Evolutionary conservation across 1,139 yeast species (phyloP), one percentile per base, ranked within the genome.

Genomic region (Kodamaea suecica): DNA sequence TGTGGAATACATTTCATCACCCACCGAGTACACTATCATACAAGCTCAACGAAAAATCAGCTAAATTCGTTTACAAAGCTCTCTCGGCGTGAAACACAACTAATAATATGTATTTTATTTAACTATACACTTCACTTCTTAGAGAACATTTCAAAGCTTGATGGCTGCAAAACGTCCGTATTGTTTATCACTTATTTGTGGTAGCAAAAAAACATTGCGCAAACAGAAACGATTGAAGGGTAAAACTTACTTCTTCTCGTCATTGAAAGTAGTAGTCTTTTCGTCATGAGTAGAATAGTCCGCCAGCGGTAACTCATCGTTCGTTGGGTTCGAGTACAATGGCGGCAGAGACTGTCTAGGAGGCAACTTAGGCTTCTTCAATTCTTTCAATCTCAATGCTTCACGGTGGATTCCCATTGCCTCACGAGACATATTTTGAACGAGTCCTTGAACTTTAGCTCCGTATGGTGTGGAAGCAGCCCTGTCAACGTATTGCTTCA

Each of bases 331-430:
- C 4, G 20, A 9, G 21, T 27, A 27, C 21, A 27, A 27, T 4
- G 30, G 30, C n/a, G 30, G 30, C 30, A 27, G 30, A 9, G 30
- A 27, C 4, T 26, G 11, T 29, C 20, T 23, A 17, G 32, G 26
- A 29, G 25, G 32, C 15, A 23, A 29, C 10, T 17, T 17, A 3
- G 32, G 57, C 49, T 70, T 68, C 56, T 79, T 75, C 53, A 80
- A 54, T 33, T 75, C 80, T 16, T 83, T 83, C 52, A 84, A 67
- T 50, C 92, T 70, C 47, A 70, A 66, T 23, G 94, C 95, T 58
- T 84, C 92, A 38, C 66, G 70, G 57, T 84, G 90, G 33, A 84
- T 85, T 38, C 77, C 79, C 33, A 63, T 61, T 3, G 73, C 84
- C 45, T 80, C 84, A 40, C 66, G 65, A 10, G 74, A 76, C 29